Evolutionary conservation across 169 alveolate genomes (phyloP), one percentile per base, ranked within the genome.

Genomic region (Plasmodium gaboni): DNA sequence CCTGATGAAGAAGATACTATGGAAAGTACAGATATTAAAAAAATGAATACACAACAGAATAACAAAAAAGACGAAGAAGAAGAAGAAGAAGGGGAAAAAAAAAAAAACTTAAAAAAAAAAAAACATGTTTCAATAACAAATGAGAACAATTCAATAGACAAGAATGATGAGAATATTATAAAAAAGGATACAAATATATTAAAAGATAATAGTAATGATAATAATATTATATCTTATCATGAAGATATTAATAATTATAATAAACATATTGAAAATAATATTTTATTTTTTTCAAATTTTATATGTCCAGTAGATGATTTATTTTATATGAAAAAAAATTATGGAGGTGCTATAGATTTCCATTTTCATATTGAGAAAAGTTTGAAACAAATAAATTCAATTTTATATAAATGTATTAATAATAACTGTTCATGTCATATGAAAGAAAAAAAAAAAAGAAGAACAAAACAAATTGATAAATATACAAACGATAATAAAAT

Each of bases 281-380:
- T 80, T 46, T 61, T 80, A 53, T 80, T 80, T 55, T 80, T 80
- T 24, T 80, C 90, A 24, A 67, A 80, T 53, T 80, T 80, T 67
- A 67, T 80, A 28, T 67, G 90, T 60, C 50, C 67, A 38, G 55
- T 68, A 26, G 70, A n/a, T 10, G 73, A 67, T 53, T 12, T 44
- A 6, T 32, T 42, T 46, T 2, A 51, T 15, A 67, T 67, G 63
- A 71, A 61, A 26, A 65, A 28, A 53, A 24, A 80, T 24, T n/a
- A 51, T 10, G 26, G 51, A 15, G 83, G 72, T 38, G 78, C 83
- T n/a, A 67, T 70, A 19, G 90, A 80, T 38, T 32, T 80, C 5
- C 90, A 80, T 71, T 68, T 80, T n/a, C 83, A 80, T 4, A 68
- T 80, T 4, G 64, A 67, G 2, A 80, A 26, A 59, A 80, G 48